These are phyloP conservation scores for Penicillium sp. DNA, from an alignment of 2,329 filamentous ascomycete genomes.

Conservation along the genomic window DNA sequence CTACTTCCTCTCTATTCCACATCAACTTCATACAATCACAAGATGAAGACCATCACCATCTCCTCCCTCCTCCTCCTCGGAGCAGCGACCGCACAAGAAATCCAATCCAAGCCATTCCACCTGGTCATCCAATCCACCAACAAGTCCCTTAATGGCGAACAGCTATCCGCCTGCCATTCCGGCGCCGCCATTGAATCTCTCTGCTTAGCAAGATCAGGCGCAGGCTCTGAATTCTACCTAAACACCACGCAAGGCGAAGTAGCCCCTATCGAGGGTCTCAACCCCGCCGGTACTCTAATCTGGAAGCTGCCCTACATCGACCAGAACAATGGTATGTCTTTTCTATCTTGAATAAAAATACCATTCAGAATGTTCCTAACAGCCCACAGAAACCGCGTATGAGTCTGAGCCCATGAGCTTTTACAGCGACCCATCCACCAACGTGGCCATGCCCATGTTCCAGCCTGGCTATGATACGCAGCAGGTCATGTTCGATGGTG, in stretches of 20 bases:
- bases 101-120: conserved; percentile 43
- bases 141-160: conserved; percentile 34
- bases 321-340: background rate
- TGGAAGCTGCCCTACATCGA: conserved; percentile 8
- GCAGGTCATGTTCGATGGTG: conserved; percentile 39
- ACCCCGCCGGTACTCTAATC: conserved; percentile 5
- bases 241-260: conserved; percentile 31
- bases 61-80: conserved; percentile 9
- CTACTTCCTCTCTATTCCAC: background rate
- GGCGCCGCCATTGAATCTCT: conserved; percentile 48
- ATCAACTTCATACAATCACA: background rate
- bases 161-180: conserved; percentile 44
- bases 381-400: conserved; percentile 18
- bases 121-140: conserved; percentile 40
- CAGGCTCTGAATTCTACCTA: conserved; percentile 20
- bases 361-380: no score
- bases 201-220: conserved; percentile 30
- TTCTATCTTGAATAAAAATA: background rate
- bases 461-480: conserved; percentile 25
- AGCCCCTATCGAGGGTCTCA: conserved; percentile 11
- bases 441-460: conserved; percentile 44
- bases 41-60: conserved; percentile 11
- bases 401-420: conserved; percentile 37
- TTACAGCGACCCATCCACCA: conserved; percentile 33
- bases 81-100: conserved; percentile 16